These are phyloP conservation scores for Tolypocladium endophyticum DNA, from an alignment of 2,329 filamentous ascomycete species.

Conservation along the genomic window DNA sequence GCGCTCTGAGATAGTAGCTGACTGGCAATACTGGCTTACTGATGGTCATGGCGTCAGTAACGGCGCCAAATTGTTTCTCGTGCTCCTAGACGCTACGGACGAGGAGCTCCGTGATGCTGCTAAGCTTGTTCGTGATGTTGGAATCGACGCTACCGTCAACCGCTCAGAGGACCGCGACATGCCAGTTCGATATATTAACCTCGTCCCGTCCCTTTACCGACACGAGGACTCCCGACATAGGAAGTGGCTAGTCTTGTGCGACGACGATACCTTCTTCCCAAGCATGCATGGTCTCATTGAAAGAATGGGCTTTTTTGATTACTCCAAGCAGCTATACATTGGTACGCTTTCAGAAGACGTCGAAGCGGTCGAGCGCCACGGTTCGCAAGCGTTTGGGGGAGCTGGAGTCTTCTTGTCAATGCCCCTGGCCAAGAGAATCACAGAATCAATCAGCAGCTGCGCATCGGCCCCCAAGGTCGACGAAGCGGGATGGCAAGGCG, in stretches of 20 bases:
- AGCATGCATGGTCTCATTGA: conserved; percentile 44
- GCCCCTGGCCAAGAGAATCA: conserved; percentile 34
- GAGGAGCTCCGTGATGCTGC: neutral
- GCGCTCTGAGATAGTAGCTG: neutral
- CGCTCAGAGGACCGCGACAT: neutral
- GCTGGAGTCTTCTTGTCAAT: conserved; percentile 52
- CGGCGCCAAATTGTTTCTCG: neutral
- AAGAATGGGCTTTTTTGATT: conserved; percentile 39
- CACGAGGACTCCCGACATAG: conserved; percentile 17
- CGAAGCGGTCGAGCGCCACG: conserved; percentile 49
- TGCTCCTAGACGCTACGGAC: neutral
- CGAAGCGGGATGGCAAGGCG: conserved; percentile 49
- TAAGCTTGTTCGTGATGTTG: neutral
- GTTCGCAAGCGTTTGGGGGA: conserved; percentile 53
- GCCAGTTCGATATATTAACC: neutral
- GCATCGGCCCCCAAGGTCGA: conserved; percentile 38
- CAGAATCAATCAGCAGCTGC: conserved; percentile 34
- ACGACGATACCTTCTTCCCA: conserved; percentile 57
- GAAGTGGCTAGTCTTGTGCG: conserved; percentile 52
- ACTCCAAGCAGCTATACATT: conserved; percentile 43
- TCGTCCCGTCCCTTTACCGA: neutral
- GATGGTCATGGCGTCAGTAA: neutral
- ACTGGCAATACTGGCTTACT: neutral
- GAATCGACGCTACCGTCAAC: neutral
- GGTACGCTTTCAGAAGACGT: conserved; percentile 53